Percentiles rank a stretch among this genome's conserved stretches.
These are phyloP conservation scores for Avicennia marina DNA, from an alignment of 257 asterid genomes.

Conservation along the genomic window DNA sequence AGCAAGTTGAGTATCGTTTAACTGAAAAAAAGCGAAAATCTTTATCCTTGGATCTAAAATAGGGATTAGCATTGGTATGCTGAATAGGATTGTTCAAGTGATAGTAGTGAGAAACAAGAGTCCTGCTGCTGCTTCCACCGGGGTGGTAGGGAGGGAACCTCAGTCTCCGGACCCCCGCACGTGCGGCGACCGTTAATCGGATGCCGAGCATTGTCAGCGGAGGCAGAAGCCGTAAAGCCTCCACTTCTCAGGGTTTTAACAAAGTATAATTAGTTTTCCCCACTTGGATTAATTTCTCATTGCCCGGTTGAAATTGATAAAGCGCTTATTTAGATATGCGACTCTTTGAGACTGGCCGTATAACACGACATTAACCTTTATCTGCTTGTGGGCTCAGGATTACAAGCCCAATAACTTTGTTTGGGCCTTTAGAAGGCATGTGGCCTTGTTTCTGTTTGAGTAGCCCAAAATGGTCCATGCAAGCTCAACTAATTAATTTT, in stretches of 20 bases:
- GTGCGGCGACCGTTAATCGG: slow-evolving; percentile 33
- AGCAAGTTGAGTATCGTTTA: slow-evolving; percentile 28
- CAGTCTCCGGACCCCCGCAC: slow-evolving; percentile 34
- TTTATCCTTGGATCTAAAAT: not conserved
- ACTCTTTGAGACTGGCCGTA: too few relatives aligned
- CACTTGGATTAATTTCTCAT: too few relatives aligned
- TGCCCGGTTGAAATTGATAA: too few relatives aligned
- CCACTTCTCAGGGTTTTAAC: slow-evolving; percentile 34
- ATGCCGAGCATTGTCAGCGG: slow-evolving; percentile 39
- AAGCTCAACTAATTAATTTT: too few relatives aligned
- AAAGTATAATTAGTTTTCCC: too few relatives aligned
- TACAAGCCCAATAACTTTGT: too few relatives aligned
- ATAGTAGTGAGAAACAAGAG: not conserved
- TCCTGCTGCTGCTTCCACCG: not conserved
- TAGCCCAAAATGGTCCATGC: too few relatives aligned
- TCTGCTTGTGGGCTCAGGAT: too few relatives aligned
- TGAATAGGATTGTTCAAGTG: slow-evolving; percentile 9
- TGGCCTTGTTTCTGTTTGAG: too few relatives aligned
- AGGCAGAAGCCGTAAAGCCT: slow-evolving; percentile 28
- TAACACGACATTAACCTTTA: too few relatives aligned
- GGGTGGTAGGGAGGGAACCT: slow-evolving; percentile 5
- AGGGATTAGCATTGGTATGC: slow-evolving; percentile 9
- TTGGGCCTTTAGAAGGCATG: too few relatives aligned
- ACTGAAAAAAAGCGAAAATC: slow-evolving; percentile 8
- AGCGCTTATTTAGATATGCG: too few relatives aligned